Conservation (phyloP, 768 basidiomycete genomes). For the Tylopilus intermedius region DNA sequence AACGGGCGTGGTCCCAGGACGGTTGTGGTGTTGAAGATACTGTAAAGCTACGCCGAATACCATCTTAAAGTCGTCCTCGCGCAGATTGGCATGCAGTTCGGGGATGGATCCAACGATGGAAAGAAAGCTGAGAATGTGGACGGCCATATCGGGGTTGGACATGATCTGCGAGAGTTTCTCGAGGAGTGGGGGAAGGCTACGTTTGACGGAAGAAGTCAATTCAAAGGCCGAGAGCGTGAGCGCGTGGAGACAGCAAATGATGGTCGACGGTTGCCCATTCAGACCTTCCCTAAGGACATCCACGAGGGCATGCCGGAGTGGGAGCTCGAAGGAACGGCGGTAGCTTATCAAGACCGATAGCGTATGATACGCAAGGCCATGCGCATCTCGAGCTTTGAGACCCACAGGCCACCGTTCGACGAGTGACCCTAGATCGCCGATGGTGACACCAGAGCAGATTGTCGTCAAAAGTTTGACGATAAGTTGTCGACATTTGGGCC, state of each 20-base stretch:
- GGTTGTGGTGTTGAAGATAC: conserved; percentile 89
- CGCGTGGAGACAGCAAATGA: conserved; percentile 87
- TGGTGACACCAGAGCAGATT: conserved; percentile 63
- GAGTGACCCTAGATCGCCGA: conserved; percentile 50
- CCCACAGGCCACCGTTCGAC: conserved; percentile 56
- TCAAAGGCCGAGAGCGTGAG: conserved; percentile 86
- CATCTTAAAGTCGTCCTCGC: conserved; percentile 84
- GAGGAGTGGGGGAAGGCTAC: conserved; percentile 72
- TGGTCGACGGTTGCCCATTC: conserved; percentile 65
- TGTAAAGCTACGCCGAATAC: conserved; percentile 92
- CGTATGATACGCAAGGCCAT: conserved; percentile 82
- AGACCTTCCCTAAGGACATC: conserved; percentile 69
- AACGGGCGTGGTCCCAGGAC: conserved; percentile 49
- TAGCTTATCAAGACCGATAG: conserved; percentile 88
- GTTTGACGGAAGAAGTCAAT: conserved; percentile 74
- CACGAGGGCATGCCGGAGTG: conserved; percentile 63
- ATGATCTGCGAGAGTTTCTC: conserved; percentile 90
- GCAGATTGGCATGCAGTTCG: conserved; percentile 82
- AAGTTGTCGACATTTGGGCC: conserved; percentile 65
- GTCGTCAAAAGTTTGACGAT: conserved; percentile 59
- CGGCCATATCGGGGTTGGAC: conserved; percentile 87
- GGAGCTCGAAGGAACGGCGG: conserved; percentile 66
- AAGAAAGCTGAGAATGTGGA: conserved; percentile 94
- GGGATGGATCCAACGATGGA: conserved; percentile 79
- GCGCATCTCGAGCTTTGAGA: conserved; percentile 74